Conservation (phyloP, 768 basidiomycete species). For the Phlebiopsis gigantea region DNA sequence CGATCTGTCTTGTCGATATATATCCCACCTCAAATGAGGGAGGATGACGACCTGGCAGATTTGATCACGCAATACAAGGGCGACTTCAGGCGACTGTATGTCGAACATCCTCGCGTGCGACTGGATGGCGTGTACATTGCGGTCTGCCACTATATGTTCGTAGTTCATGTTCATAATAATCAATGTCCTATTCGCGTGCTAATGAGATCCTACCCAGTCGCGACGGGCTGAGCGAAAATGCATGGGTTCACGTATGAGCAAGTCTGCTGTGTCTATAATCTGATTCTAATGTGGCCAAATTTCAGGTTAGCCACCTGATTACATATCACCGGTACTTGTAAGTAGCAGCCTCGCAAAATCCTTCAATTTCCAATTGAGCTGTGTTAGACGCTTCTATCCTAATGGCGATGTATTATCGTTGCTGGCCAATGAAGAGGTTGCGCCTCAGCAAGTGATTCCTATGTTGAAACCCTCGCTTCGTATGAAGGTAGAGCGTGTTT, state of each 20-base stretch:
- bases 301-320: slow-evolving; percentile 75
- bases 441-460: slow-evolving; percentile 69
- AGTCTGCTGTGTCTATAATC: too few relatives aligned
- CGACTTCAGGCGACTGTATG: slow-evolving; percentile 71
- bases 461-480: slow-evolving; percentile 70
- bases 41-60: slow-evolving; percentile 40
- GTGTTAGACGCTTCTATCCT: slow-evolving; percentile 73
- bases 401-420: slow-evolving; percentile 84
- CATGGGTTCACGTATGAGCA: slow-evolving; percentile 76
- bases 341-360: slow-evolving; percentile 21
- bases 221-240: slow-evolving; percentile 72
- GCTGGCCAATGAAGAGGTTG: slow-evolving; percentile 72
- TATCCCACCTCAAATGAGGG: slow-evolving; percentile 67
- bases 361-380: background rate
- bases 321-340: slow-evolving; percentile 92
- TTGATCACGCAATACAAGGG: slow-evolving; percentile 48
- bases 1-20: slow-evolving; percentile 62
- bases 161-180: slow-evolving; percentile 11
- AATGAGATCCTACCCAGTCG: slow-evolving; percentile 38
- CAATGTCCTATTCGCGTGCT: slow-evolving; percentile 6
- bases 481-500: slow-evolving; percentile 54
- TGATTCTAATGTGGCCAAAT: too few relatives aligned
- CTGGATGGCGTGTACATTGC: slow-evolving; percentile 90
- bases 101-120: slow-evolving; percentile 82
- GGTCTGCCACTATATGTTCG: slow-evolving; percentile 83